Percentiles rank a stretch among this genome's conserved stretches.
phyloP scores from a whole-genome alignment of 495 filamentous ascomycete species.

The Aspergillus homomorphus region DNA sequence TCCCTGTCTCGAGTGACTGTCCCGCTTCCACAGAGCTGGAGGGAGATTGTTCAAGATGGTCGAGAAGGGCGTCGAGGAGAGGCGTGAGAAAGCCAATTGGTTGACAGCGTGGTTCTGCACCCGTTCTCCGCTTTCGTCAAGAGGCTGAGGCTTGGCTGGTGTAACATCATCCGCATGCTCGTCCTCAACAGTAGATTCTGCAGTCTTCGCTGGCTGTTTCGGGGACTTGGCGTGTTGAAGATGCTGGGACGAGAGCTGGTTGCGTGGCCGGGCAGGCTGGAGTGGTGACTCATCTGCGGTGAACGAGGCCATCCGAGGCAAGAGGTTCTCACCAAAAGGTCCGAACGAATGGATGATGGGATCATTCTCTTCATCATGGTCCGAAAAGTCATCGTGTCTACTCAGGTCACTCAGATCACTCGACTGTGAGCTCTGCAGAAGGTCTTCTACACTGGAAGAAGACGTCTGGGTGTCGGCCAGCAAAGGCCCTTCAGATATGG shows the following conservation, averaged over 20 bases:
- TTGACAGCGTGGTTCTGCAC: conserved; percentile 81
- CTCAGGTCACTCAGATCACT: conserved; percentile 61
- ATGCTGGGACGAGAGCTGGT: conserved; percentile 31
- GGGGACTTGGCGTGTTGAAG: conserved; percentile 39
- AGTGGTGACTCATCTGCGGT: conserved; percentile 55
- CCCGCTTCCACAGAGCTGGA: conserved; percentile 52
- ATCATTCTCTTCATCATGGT: conserved; percentile 89
- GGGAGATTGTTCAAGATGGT: conserved; percentile 84
- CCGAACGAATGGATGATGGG: conserved; percentile 88
- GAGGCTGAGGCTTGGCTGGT: conserved; percentile 30
- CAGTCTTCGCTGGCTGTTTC: conserved; percentile 27
- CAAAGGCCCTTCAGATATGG: conserved; percentile 25
- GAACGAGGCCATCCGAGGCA: conserved; percentile 74
- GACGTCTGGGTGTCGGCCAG: conserved; percentile 20
- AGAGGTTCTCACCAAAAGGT: conserved; percentile 78
- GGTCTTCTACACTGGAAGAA: conserved; percentile 25
- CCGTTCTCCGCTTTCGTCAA: conserved; percentile 34
- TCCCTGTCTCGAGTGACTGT: conserved; percentile 40
- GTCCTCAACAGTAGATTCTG: conserved; percentile 17
- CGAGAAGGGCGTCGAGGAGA: conserved; percentile 89
- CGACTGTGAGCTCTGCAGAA: conserved; percentile 43
- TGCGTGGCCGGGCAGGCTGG: conserved; percentile 35
- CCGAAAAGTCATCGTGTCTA: conserved; percentile 62
- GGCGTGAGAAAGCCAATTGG: conserved; percentile 91
- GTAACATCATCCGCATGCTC: conserved; percentile 15